A percentile compares a stretch with the other conserved stretches of the same genome.
phyloP scores from a whole-genome alignment of 129 eudicot species.

The Smallanthus sonchifolius region DNA sequence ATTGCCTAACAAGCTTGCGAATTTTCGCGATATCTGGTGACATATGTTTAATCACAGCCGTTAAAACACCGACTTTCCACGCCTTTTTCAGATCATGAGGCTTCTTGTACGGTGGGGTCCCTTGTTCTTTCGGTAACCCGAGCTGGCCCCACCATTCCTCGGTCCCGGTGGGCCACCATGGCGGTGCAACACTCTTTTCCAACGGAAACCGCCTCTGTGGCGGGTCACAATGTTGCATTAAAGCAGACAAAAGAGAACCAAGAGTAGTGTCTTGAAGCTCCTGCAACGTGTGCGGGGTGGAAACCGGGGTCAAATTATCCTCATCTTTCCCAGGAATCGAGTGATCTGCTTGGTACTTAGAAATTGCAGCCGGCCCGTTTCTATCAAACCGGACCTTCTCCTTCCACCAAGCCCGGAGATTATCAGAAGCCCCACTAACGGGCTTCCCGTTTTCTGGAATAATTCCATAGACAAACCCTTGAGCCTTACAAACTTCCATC shows the following conservation, averaged over 20 bases:
- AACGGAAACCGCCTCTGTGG: slow-evolving; percentile 79
- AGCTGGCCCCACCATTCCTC: slow-evolving; percentile 76
- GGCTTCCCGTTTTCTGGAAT: slow-evolving; percentile 84
- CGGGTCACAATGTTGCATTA: slow-evolving; percentile 79
- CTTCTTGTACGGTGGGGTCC: slow-evolving; percentile 73
- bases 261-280: slow-evolving; percentile 82
- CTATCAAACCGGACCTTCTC: slow-evolving; percentile 80
- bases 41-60: slow-evolving; percentile 77
- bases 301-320: slow-evolving; percentile 30
- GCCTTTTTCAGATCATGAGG: slow-evolving; percentile 79
- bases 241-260: slow-evolving; percentile 70
- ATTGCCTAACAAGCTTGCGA: slow-evolving; percentile 69
- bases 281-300: slow-evolving; percentile 66
- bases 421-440: slow-evolving; percentile 78
- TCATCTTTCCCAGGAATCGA: slow-evolving; percentile 49
- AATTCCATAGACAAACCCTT: slow-evolving; percentile 72
- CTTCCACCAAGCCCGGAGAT: slow-evolving; percentile 90
- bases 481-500: slow-evolving; percentile 88
- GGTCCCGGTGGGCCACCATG: slow-evolving; percentile 82
- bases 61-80: slow-evolving; percentile 70
- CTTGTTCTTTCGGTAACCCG: slow-evolving; percentile 63
- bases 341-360: slow-evolving; percentile 61
- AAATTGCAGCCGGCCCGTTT: slow-evolving; percentile 82
- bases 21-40: slow-evolving; percentile 69
- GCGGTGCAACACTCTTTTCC: slow-evolving; percentile 77